These are phyloP conservation scores for Wickerhamiella sergipiensis DNA, from an alignment of 805 yeast species.

Conservation along the genomic window DNA sequence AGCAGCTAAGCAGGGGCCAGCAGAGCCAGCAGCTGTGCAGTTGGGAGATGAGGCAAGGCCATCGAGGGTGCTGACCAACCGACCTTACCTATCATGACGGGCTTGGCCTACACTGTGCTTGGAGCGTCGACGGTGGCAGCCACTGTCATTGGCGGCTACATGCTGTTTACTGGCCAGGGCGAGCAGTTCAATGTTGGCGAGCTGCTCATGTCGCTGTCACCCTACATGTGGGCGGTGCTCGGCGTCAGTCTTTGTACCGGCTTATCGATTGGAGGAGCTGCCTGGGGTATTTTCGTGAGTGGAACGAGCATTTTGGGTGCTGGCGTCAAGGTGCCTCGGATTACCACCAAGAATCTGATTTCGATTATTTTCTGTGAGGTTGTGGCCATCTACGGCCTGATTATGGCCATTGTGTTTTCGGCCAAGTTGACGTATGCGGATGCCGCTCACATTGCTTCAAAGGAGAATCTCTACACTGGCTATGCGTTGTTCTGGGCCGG, in stretches of 20 bases:
- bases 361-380: conserved; percentile 98
- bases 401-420: conserved; percentile 94
- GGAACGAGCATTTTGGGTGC: conserved; percentile 94
- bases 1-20: too few relatives aligned
- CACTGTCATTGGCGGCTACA: conserved; percentile 14
- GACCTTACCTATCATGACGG: neutral
- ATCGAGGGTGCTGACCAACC: neutral
- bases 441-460: conserved; percentile 49
- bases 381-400: conserved; percentile 94
- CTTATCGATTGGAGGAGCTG: conserved; percentile 90
- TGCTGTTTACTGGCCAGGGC: conserved; percentile 80
- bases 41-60: too few relatives aligned
- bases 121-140: conserved; percentile 10
- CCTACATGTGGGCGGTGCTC: conserved; percentile 91
- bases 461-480: conserved; percentile 85
- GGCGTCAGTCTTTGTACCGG: conserved; percentile 91
- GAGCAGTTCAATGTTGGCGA: conserved; percentile 85
- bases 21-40: too few relatives aligned
- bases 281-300: conserved; percentile 97
- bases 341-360: conserved; percentile 91
- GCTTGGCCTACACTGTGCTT: conserved; percentile 1
- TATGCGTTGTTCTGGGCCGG: conserved; percentile 98
- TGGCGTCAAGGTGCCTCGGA: conserved; percentile 95
- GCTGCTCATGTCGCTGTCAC: conserved; percentile 72
- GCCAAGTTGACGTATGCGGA: conserved; percentile 65